phyloP scores from a whole-genome alignment of 345 rosid species.

The Eucalyptus regnans region DNA sequence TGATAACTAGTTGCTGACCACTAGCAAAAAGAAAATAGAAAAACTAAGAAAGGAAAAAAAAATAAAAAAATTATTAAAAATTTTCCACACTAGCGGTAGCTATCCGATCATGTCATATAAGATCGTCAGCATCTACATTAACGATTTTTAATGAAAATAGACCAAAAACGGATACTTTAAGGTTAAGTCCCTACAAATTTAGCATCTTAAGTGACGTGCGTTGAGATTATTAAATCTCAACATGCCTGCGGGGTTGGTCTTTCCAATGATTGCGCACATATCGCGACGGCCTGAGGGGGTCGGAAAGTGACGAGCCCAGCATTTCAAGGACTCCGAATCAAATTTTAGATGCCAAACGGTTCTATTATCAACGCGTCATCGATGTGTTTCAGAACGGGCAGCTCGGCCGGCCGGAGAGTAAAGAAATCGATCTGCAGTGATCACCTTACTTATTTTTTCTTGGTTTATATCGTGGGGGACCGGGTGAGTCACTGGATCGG shows the following conservation, averaged over 20 bases:
- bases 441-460: background rate
- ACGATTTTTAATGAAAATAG: background rate
- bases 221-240: no score
- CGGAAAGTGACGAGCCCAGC: background rate
- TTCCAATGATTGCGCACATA: background rate
- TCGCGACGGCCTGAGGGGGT: accelerated
- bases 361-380: background rate
- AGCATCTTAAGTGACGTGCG: no score
- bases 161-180: background rate
- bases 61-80: no score
- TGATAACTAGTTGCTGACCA: background rate
- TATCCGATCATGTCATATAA: accelerated
- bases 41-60: background rate
- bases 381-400: background rate
- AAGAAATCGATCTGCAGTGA: background rate
- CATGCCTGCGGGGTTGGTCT: no score
- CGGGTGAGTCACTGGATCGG: background rate
- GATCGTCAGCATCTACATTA: accelerated
- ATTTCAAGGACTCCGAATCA: background rate
- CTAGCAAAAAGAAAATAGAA: background rate
- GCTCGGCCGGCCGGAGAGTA: background rate
- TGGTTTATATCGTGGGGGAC: background rate
- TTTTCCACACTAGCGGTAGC: no score
- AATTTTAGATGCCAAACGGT: background rate
- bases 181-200: no score